Conservation (phyloP, 106 monocot species). For the Cymbidium sinense region DNA sequence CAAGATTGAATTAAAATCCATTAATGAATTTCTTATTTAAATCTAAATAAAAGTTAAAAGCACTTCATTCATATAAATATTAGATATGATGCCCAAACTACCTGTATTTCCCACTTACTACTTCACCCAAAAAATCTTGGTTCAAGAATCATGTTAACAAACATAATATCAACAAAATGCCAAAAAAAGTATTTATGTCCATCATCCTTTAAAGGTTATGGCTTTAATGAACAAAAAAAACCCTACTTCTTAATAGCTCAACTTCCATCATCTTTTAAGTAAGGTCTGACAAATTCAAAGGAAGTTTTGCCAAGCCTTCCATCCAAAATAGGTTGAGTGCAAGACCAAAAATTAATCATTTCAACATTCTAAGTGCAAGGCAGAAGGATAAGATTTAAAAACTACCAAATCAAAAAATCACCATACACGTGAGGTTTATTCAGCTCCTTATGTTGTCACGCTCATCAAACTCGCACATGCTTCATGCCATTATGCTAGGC, state of each 20-base stretch:
- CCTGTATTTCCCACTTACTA: background rate
- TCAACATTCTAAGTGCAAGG: background rate
- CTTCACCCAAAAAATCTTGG: background rate
- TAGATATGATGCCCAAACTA: too few species aligned
- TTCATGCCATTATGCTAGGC: too few species aligned
- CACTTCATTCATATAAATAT: background rate
- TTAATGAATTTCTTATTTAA: too few species aligned
- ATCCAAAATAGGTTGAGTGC: background rate
- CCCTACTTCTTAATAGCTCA: background rate
- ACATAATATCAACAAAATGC: background rate
- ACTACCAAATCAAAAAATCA: too few species aligned
- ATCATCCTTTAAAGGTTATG: background rate
- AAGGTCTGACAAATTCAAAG: background rate
- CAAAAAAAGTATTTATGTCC: background rate
- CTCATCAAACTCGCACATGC: too few species aligned
- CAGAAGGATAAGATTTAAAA: background rate
- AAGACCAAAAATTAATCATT: background rate
- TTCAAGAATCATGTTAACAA: background rate
- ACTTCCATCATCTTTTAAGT: background rate
- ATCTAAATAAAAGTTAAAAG: too few species aligned
- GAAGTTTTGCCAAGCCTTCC: background rate
- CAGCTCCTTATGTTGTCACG: too few species aligned
- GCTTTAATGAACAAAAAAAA: background rate
- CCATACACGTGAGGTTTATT: too few species aligned
- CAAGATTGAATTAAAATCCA: too few species aligned